These are phyloP conservation scores for Chalciporus chontae DNA, from an alignment of 768 basidiomycete genomes.

Conservation along the genomic window DNA sequence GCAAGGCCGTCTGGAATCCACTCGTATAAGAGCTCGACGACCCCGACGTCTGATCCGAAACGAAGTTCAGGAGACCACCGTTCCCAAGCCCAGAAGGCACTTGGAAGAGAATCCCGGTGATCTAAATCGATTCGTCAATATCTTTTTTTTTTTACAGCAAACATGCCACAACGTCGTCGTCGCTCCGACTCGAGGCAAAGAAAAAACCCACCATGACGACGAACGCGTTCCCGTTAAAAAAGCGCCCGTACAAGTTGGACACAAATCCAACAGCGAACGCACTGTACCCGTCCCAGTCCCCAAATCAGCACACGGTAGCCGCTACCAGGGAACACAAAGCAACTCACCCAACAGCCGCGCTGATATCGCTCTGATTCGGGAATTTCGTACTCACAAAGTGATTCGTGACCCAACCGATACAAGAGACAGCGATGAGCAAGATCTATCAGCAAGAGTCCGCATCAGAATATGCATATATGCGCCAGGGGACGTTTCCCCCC, in stretches of 20 bases:
- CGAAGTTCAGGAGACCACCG: conserved; percentile 75
- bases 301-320: background rate
- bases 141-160: background rate
- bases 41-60: conserved; percentile 50
- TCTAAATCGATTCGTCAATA: conserved; percentile 27
- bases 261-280: conserved; percentile 80
- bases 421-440: conserved; percentile 58
- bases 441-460: conserved; percentile 24
- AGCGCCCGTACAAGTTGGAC: conserved; percentile 72
- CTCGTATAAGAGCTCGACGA: conserved; percentile 55
- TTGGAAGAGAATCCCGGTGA: conserved; percentile 82
- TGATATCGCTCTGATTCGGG: conserved; percentile 68
- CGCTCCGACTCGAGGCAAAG: no score
- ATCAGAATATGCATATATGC: background rate
- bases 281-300: conserved; percentile 27
- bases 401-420: conserved; percentile 75
- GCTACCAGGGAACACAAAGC: background rate
- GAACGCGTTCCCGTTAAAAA: conserved; percentile 72
- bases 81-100: conserved; percentile 78
- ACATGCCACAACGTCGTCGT: background rate
- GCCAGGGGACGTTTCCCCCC: background rate
- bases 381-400: conserved; percentile 60
- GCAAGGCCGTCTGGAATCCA: conserved; percentile 73
- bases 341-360: conserved; percentile 65
- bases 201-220: conserved; percentile 65